Percentiles rank a stretch among this genome's conserved stretches.
Conservation (phyloP, 805 yeast genomes). For the Saccharomycopsis guyanensis region DNA sequence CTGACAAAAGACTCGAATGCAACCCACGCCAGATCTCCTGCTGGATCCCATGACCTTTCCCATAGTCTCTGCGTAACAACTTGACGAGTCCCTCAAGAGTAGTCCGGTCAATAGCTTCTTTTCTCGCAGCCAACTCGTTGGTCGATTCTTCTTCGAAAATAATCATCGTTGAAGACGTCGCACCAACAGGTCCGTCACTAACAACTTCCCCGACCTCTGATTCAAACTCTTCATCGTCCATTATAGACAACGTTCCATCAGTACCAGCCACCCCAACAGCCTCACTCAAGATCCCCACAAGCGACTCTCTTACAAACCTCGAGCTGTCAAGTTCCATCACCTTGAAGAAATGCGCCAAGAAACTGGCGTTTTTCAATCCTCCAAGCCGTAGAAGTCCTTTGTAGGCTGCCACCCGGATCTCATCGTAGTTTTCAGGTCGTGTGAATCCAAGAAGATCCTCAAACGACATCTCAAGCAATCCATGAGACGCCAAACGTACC, state of each 20-base stretch:
- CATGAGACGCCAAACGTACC: conserved; percentile 48
- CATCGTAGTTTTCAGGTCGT: conserved; percentile 35
- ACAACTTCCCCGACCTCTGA: conserved; percentile 23
- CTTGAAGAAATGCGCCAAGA: conserved; percentile 56
- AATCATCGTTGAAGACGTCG: conserved; percentile 37
- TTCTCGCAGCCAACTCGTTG: conserved; percentile 40
- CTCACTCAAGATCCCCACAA: conserved; percentile 40
- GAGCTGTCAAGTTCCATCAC: conserved; percentile 50
- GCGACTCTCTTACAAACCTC: conserved; percentile 40
- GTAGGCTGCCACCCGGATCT: conserved; percentile 61
- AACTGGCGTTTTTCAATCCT: conserved; percentile 57
- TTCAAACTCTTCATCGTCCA: conserved; percentile 61
- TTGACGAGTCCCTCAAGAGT: conserved; percentile 61
- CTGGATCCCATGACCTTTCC: conserved; percentile 49
- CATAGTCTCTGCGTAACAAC: conserved; percentile 50
- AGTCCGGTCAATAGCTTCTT: conserved; percentile 59
- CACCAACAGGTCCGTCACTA: conserved; percentile 23
- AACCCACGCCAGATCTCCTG: conserved; percentile 61
- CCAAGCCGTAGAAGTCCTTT: conserved; percentile 65
- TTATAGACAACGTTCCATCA: conserved; percentile 46
- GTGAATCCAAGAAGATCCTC: conserved; percentile 52
- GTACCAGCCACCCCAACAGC: conserved; percentile 62
- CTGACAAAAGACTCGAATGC: conserved; percentile 51
- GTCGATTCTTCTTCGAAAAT: conserved; percentile 49
- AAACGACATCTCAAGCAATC: conserved; percentile 43